Evolutionary conservation across 208 protist species (phyloP).

Genomic region (Acanthamoeba castellanii): DNA sequence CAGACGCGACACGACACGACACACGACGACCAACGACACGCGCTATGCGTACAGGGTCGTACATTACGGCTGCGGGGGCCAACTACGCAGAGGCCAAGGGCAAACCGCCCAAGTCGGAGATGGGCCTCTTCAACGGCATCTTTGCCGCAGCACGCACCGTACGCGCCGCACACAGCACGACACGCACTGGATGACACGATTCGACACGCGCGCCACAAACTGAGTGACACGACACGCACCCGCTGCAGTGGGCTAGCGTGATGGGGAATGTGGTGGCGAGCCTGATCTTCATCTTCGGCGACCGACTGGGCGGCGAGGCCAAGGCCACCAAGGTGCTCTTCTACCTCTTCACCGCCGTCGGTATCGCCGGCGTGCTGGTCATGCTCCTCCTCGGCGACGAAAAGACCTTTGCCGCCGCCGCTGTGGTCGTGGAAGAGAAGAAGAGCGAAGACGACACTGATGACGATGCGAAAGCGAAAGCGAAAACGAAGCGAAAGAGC

Average conservation of each 20-base stretch:
- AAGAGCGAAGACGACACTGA: background rate
- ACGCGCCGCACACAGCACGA: background rate
- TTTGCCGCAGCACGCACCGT: background rate
- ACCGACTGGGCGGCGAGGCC: background rate
- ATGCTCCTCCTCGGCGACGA: conserved; percentile 46
- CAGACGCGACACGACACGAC: background rate
- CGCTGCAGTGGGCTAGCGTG: conserved; percentile 15
- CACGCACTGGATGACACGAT: background rate
- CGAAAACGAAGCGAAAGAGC: background rate
- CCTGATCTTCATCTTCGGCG: conserved; percentile 24
- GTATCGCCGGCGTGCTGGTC: background rate
- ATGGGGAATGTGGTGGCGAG: conserved; percentile 39
- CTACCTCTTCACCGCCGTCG: conserved; percentile 51
- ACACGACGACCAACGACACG: background rate
- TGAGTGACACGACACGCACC: background rate
- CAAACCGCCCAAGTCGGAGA: conserved; percentile 21
- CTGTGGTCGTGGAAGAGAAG: background rate
- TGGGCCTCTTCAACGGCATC: conserved; percentile 68
- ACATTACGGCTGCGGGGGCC: conserved; percentile 12
- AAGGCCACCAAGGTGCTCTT: conserved; percentile 31
- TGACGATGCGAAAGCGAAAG: background rate
- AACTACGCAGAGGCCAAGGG: conserved; percentile 51
- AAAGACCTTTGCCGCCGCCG: background rate
- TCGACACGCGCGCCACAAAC: background rate
- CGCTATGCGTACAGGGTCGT: background rate